These are phyloP conservation scores for Yamadazyma phyllophila DNA, from an alignment of 805 yeast genomes.

Conservation along the genomic window DNA sequence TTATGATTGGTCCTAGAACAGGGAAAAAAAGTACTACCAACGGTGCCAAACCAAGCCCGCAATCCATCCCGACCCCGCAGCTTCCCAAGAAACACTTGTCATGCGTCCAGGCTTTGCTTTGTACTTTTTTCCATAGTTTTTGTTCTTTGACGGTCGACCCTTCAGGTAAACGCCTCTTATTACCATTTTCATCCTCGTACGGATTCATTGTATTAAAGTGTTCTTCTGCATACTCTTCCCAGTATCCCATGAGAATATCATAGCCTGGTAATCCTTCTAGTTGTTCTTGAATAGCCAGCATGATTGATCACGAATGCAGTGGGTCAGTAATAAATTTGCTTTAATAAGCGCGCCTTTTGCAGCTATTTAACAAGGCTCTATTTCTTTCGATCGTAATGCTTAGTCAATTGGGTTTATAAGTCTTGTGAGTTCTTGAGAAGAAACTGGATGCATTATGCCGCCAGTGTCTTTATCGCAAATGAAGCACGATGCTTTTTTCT, in stretches of 20 bases:
- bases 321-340: not conserved
- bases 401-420: not conserved
- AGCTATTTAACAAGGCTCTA: not conserved
- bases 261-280: slow-evolving; percentile 55
- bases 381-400: not conserved
- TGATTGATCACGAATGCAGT: slow-evolving; percentile 2
- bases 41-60: slow-evolving; percentile 80
- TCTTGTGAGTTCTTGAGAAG: not conserved
- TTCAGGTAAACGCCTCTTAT: slow-evolving; percentile 59
- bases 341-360: slow-evolving; percentile 2
- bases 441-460: slow-evolving; percentile 51
- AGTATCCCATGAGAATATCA: slow-evolving; percentile 51
- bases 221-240: slow-evolving; percentile 69
- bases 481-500: slow-evolving; percentile 44
- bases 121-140: slow-evolving; percentile 70
- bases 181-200: slow-evolving; percentile 57
- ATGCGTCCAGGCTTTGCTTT: slow-evolving; percentile 79
- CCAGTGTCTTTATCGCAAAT: slow-evolving; percentile 61
- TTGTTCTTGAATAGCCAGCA: slow-evolving; percentile 26
- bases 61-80: slow-evolving; percentile 58
- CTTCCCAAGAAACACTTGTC: slow-evolving; percentile 83
- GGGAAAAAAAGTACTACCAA: slow-evolving; percentile 65
- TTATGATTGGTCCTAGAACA: slow-evolving; percentile 75
- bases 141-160: slow-evolving; percentile 52
- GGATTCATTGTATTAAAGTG: slow-evolving; percentile 66